Base-by-base conservation (phyloP, 345 rosid genomes). In the Ceriops decandra region DNA sequence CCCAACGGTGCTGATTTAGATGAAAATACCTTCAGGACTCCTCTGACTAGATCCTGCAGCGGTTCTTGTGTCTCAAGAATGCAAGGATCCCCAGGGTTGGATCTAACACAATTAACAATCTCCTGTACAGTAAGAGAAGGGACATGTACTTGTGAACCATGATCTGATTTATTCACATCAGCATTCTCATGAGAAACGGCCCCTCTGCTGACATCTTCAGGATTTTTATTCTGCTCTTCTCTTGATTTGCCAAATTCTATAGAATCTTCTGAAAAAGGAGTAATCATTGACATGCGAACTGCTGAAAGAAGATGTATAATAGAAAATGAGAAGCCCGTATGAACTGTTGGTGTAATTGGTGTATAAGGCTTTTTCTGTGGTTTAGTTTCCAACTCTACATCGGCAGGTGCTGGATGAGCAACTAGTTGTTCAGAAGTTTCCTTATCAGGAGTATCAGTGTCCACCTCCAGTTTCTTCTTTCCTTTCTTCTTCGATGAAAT, bases 41-140 rank as follows among this genome's bases (percentile, higher is more conserved):
- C 99, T 84, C 96, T 87, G 53, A 95, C 82, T 81, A 95, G 83
- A 85, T 95, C 99, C 69, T 90, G 90, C 70, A 95, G 97, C 6
- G 97, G 97, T 79, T 91, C 99, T 77, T 88, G 99, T 24, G 96
- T 88, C 84, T 92, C 93, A 53, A 92, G 92, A 74, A 95, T 87
- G 73, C 87, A 87, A 66, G 97, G 96, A 82, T 95, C 99, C 60
- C 96, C 93, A 17, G 99, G 99, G 74, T 90, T 92, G 64, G 89
- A 87, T 68, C 79, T 86, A 68, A 92, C 86, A n/a, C 93, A 83
- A 78, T 88, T 80, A 70, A 92, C 97, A 85, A 92, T 90, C 83
- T 95, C 97, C 88, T 86, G 95, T 66, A 90, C 84, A 56, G 93
- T 85, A 77, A 86, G 92, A 69, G 87, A 78, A 60, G 88, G 96